Base-by-base conservation (phyloP, 106 monocot species). In the Apostasia ramifera region DNA sequence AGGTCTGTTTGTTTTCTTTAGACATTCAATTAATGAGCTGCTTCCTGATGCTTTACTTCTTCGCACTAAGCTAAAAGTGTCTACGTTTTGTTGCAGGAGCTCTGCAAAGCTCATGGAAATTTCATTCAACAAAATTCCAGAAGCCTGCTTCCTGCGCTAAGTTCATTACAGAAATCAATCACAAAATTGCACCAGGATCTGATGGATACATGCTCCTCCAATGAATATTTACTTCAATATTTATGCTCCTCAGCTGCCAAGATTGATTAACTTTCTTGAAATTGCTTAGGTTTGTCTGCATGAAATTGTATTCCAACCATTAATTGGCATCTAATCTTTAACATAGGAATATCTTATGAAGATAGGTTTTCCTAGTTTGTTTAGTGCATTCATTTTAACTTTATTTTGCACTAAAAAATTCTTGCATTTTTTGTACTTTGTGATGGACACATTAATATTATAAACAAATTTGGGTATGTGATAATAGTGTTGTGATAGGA, bases 101-200 rank as follows among this genome's bases (percentile, higher is more conserved):
- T 97, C 47, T 97, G 86, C 61, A 92, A 89, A 66, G 44, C 70
- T 69, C 97, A 97, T 76, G 92, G 89, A 38, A 74, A 79, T 79
- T 84, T 78, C 46, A 92, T 97, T 74, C 82, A 87, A 57, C 89
- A 90, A 77, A 97, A 97, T 63, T 92, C 86, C 41, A 82, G 85
- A 77, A 81, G 64, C 68, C 71, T 97, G 61, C 84, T 92, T 74
- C 84, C 97, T 40, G 68, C 86, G n/a, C 66, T 97, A 26, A 92
- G 82, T 73, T 92, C 89, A 57, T 78, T 97, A 81, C 92, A 97
- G 73, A 92, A 97, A 67, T 80, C 92, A 49, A 82, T 89, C 63
- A 83, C 89, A 65, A 86, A 73, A 54, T 38, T 92, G 53, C 97
- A 97, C 74, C 92, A 97, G 76, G 97, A 97, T 81, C 67, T 97